phyloP scores from a whole-genome alignment of 805 yeast genomes.

The Saccharomycopsis malanga region DNA sequence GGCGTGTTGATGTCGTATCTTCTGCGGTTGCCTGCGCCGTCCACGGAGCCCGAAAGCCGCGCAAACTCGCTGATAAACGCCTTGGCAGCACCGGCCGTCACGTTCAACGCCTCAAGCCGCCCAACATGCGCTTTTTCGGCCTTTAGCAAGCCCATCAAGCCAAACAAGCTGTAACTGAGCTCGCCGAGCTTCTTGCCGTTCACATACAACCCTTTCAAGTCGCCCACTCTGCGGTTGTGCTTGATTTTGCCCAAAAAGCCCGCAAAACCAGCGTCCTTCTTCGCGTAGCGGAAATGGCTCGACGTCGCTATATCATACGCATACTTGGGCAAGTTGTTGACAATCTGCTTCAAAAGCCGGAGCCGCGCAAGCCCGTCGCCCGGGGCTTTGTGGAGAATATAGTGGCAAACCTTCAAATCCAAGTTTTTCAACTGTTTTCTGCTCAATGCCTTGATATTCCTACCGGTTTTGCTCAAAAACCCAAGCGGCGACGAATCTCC shows the following conservation, averaged over 20 bases:
- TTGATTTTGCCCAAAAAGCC: conserved; percentile 27
- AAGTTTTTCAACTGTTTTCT: conserved; percentile 31
- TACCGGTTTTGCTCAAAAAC: conserved; percentile 25
- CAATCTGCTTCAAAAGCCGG: conserved; percentile 33
- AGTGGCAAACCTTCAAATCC: conserved; percentile 36
- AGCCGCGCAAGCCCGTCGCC: conserved; percentile 28
- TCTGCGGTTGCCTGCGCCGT: conserved; percentile 12
- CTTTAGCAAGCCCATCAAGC: conserved; percentile 34
- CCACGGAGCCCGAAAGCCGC: conserved; percentile 22
- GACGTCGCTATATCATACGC: conserved; percentile 33
- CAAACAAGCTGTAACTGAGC: conserved; percentile 37
- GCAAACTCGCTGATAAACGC: conserved; percentile 37
- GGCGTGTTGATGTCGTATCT: conserved; percentile 14
- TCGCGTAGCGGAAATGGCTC: conserved; percentile 15
- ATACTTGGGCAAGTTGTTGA: conserved; percentile 51
- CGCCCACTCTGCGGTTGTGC: conserved; percentile 31
- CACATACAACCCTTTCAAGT: conserved; percentile 46
- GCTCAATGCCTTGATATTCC: conserved; percentile 29
- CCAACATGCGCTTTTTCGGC: conserved; percentile 30
- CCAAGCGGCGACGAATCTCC: conserved; percentile 7
- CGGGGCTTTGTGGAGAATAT: conserved; percentile 19
- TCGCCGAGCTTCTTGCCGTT: conserved; percentile 62
- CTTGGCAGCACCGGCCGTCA: conserved; percentile 30
- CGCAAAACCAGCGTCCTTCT: conserved; percentile 19
- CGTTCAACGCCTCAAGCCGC: conserved; percentile 27